Evolutionary conservation across 257 asterid genomes (phyloP).

Genomic region (Verbascum thapsus): DNA sequence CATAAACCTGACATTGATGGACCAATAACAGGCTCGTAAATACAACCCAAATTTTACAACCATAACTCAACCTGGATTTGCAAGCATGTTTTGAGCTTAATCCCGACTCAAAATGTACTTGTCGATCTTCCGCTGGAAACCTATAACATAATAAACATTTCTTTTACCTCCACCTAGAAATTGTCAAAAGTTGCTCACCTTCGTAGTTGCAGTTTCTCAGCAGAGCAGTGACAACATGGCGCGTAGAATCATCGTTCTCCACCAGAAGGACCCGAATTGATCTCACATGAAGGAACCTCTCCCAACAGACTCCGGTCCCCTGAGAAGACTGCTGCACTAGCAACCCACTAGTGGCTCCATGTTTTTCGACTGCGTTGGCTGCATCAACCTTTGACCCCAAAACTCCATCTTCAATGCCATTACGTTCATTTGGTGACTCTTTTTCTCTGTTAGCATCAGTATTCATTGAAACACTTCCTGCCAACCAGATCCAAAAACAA

Average conservation of each 20-base stretch:
- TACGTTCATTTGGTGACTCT: conserved; percentile 47
- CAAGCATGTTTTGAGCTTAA: conserved; percentile 21
- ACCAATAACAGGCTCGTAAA: neutral
- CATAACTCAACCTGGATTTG: neutral
- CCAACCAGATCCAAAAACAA: conserved; percentile 50
- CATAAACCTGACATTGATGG: neutral
- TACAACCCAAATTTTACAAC: neutral
- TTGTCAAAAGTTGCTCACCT: conserved; percentile 43
- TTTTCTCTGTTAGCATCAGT: conserved; percentile 49
- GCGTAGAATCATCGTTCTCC: conserved; percentile 83
- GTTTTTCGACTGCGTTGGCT: conserved; percentile 26
- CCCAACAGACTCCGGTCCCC: conserved; percentile 64
- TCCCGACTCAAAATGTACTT: conserved; percentile 4
- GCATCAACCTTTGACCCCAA: conserved; percentile 35
- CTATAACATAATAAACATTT: neutral
- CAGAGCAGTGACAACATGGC: conserved; percentile 85
- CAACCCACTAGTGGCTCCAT: conserved; percentile 37
- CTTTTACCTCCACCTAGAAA: conserved; percentile 5
- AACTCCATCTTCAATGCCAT: conserved; percentile 35
- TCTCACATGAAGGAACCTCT: conserved; percentile 82
- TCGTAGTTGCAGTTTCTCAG: conserved; percentile 89
- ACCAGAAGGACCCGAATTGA: conserved; percentile 82
- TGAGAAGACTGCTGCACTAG: conserved; percentile 56
- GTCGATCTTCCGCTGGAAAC: conserved; percentile 19
- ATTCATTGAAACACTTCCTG: conserved; percentile 61